phyloP scores from a whole-genome alignment of 176 grass and related monocot species.

The Cocos nucifera region DNA sequence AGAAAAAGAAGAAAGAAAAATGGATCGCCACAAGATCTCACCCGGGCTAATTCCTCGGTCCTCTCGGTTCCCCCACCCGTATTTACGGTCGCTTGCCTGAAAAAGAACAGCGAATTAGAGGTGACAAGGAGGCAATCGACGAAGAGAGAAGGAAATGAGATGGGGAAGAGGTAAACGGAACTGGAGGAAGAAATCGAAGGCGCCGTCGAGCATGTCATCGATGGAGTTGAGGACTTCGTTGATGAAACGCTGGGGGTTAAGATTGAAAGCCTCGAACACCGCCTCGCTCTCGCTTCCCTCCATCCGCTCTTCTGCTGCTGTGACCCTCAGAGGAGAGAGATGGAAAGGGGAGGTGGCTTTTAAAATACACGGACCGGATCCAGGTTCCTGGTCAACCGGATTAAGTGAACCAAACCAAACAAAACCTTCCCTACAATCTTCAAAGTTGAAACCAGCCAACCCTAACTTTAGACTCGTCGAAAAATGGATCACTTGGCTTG shows the following conservation, averaged over 20 bases:
- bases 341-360: too few species aligned
- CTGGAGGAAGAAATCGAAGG: slow-evolving; percentile 33
- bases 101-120: background rate
- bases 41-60: slow-evolving; percentile 25
- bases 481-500: too few species aligned
- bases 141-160: background rate
- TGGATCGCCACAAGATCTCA: slow-evolving; percentile 2
- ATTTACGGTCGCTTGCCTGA: slow-evolving; percentile 6
- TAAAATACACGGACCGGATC: too few species aligned
- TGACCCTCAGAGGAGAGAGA: too few species aligned
- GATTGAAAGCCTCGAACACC: slow-evolving; percentile 21
- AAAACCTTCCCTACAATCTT: too few species aligned
- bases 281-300: slow-evolving; percentile 15
- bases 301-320: background rate
- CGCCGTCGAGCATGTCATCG: slow-evolving; percentile 26
- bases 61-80: slow-evolving; percentile 10
- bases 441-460: too few species aligned
- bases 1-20: background rate
- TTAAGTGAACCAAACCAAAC: too few species aligned
- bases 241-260: slow-evolving; percentile 35
- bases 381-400: too few species aligned
- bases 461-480: too few species aligned
- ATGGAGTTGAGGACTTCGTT: slow-evolving; percentile 39
- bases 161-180: background rate
- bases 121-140: background rate